phyloP scores from a whole-genome alignment of 768 basidiomycete genomes.

The Nidula microcarpa region DNA sequence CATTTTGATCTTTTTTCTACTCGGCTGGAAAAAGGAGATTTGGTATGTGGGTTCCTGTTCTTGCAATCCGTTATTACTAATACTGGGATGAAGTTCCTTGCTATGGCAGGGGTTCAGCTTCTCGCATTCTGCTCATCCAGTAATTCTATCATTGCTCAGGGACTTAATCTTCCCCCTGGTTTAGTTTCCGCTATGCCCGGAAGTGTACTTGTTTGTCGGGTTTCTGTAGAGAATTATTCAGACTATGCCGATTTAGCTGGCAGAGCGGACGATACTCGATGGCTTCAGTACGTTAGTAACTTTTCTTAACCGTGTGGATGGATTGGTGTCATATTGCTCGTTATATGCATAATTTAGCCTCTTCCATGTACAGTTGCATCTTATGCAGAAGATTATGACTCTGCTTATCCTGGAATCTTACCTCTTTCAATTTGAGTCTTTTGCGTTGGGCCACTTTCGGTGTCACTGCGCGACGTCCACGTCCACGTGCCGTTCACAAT shows the following conservation, averaged over 20 bases:
- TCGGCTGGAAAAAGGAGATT: constrained; percentile 48
- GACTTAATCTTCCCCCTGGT: constrained; percentile 44
- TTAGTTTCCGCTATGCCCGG: constrained; percentile 36
- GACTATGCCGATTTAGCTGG: constrained; percentile 53
- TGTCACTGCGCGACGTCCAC: too few species aligned
- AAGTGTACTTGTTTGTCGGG: constrained; percentile 49
- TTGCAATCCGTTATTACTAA: background rate
- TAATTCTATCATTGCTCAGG: constrained; percentile 39
- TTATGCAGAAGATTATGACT: too few species aligned
- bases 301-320: too few species aligned
- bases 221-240: constrained; percentile 56
- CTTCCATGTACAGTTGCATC: too few species aligned
- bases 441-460: too few species aligned
- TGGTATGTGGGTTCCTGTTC: constrained; percentile 34
- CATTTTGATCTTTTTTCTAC: constrained; percentile 46
- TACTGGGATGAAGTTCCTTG: constrained; percentile 45
- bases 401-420: too few species aligned
- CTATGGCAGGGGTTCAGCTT: constrained; percentile 46
- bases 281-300: constrained; percentile 24
- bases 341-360: background rate
- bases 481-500: too few species aligned
- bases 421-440: too few species aligned
- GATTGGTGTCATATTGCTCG: background rate
- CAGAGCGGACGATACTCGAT: constrained; percentile 36
- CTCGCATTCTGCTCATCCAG: constrained; percentile 59